phyloP scores from a whole-genome alignment of 2,329 filamentous ascomycete species.

The Chaetomiaceae sp. region DNA sequence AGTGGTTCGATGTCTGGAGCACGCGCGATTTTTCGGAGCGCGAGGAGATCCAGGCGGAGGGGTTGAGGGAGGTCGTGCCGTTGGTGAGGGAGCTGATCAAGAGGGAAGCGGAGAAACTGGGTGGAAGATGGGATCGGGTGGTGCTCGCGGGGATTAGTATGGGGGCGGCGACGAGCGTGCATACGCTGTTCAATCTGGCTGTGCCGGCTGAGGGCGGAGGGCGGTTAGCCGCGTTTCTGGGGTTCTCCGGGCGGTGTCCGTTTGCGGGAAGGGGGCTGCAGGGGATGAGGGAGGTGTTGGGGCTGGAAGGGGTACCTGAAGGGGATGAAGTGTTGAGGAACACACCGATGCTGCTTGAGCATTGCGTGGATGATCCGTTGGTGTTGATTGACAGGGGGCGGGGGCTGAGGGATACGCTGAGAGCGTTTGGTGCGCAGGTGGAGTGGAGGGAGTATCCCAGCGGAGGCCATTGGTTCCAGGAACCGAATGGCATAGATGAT shows the following conservation, averaged over 20 bases:
- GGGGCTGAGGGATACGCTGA: conserved; percentile 30
- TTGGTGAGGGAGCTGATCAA: conserved; percentile 30
- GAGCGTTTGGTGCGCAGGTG: conserved; percentile 33
- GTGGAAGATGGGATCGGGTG: conserved; percentile 34
- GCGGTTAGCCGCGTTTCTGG: conserved; percentile 32
- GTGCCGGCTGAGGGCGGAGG: conserved; percentile 17
- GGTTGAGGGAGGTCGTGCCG: conserved; percentile 34
- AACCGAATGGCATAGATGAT: conserved; percentile 39
- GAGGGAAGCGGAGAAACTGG: conserved; percentile 32
- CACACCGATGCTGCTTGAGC: conserved; percentile 40
- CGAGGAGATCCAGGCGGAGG: conserved; percentile 38
- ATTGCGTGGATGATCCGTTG: conserved; percentile 39
- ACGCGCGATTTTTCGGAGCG: conserved; percentile 33
- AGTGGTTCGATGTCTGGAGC: conserved; percentile 49
- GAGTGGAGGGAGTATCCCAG: conserved; percentile 36
- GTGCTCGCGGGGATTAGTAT: conserved; percentile 43
- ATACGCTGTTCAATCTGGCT: conserved; percentile 33
- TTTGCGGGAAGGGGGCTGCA: conserved; percentile 29
- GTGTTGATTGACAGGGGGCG: conserved; percentile 35
- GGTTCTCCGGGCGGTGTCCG: conserved; percentile 33
- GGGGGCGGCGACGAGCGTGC: conserved; percentile 37
- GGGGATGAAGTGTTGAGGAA: conserved; percentile 30
- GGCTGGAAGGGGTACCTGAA: conserved; percentile 20
- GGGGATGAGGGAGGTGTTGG: conserved; percentile 30
- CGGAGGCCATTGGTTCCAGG: conserved; percentile 41